Percentiles rank a stretch among this genome's conserved stretches.
Conservation (phyloP, 2,329 filamentous ascomycete genomes). For the Esteya vermicola region DNA sequence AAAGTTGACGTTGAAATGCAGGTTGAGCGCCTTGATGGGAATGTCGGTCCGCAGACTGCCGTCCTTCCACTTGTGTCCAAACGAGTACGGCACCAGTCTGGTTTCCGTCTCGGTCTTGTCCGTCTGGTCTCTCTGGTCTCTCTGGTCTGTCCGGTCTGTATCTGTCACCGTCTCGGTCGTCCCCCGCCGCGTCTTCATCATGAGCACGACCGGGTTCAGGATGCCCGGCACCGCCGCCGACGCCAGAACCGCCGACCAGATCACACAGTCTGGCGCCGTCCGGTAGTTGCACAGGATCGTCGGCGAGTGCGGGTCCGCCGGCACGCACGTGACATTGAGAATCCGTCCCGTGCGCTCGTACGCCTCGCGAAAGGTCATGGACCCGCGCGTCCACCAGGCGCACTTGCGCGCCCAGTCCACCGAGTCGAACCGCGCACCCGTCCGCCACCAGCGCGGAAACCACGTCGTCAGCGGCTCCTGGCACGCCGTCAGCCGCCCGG, state of each 20-base stretch:
- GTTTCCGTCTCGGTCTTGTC: too few species aligned
- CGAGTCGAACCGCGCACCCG: constrained; percentile 86
- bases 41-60: constrained; percentile 90
- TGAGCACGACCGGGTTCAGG: constrained; percentile 83
- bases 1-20: constrained; percentile 98
- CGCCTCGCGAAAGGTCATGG: constrained; percentile 87
- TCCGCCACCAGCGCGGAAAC: constrained; percentile 76
- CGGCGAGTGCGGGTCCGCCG: constrained; percentile 84
- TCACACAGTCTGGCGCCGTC: constrained; percentile 89
- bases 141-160: too few species aligned
- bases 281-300: constrained; percentile 91
- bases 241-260: constrained; percentile 92
- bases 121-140: too few species aligned
- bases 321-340: constrained; percentile 89
- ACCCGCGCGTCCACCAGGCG: constrained; percentile 83
- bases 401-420: constrained; percentile 78
- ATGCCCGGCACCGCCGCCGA: constrained; percentile 95
- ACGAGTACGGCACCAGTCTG: constrained; percentile 80
- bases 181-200: constrained; percentile 56
- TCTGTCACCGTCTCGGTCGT: too few species aligned
- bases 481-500: constrained; percentile 72
- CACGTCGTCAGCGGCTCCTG: constrained; percentile 64
- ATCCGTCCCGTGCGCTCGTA: constrained; percentile 89
- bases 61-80: constrained; percentile 99
- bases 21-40: constrained; percentile 80